A percentile compares a stretch with the other conserved stretches of the same genome.
These are phyloP conservation scores for Camillea tinctor DNA, from an alignment of 2,329 filamentous ascomycete genomes.

Conservation along the genomic window DNA sequence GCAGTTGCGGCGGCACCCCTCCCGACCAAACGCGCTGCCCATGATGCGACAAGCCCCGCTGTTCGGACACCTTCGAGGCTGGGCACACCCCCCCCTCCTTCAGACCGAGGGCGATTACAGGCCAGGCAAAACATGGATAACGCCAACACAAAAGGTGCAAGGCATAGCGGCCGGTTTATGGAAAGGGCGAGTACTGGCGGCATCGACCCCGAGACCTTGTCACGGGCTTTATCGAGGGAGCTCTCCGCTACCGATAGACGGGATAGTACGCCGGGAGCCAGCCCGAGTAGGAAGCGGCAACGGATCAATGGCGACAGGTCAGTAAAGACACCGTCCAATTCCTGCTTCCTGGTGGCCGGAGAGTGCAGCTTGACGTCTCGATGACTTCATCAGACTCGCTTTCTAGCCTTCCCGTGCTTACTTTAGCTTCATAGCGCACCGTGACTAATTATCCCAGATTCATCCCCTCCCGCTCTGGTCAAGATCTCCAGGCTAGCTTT, in stretches of 20 bases:
- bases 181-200: slow-evolving; percentile 37
- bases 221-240: slow-evolving; percentile 51
- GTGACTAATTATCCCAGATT: slow-evolving; percentile 59
- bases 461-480: slow-evolving; percentile 89
- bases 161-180: slow-evolving; percentile 36
- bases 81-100: slow-evolving; percentile 45
- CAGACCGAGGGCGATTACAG: slow-evolving; percentile 44
- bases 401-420: slow-evolving; percentile 19
- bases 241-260: slow-evolving; percentile 49
- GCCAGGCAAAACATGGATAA: slow-evolving; percentile 40
- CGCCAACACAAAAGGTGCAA: slow-evolving; percentile 32
- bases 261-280: slow-evolving; percentile 52
- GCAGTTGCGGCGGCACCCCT: slow-evolving; percentile 22
- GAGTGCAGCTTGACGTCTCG: background rate
- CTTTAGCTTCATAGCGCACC: slow-evolving; percentile 3
- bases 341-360: background rate
- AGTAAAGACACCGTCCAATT: slow-evolving; percentile 13
- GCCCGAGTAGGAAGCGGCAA: slow-evolving; percentile 58
- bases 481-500: slow-evolving; percentile 91
- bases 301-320: slow-evolving; percentile 63
- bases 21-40: slow-evolving; percentile 32
- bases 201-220: slow-evolving; percentile 50
- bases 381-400: background rate
- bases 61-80: slow-evolving; percentile 37
- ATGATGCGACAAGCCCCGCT: slow-evolving; percentile 36